Evolutionary conservation across 2,329 filamentous ascomycete genomes (phyloP).

Genomic region (Penicillium polonicum): DNA sequence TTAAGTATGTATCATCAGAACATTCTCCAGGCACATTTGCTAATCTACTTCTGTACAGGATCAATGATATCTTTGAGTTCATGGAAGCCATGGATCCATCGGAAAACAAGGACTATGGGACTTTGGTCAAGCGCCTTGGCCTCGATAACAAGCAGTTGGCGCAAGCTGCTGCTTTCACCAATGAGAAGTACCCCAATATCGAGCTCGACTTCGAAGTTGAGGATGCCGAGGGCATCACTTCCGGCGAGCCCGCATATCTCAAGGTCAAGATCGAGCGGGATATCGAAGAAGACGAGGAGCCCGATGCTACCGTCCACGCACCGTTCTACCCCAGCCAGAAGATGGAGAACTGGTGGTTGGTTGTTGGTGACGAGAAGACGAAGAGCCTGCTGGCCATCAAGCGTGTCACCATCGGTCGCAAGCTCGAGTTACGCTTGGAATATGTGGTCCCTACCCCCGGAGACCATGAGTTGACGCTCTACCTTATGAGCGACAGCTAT

Average conservation of each 20-base stretch:
- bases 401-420: constrained; percentile 79
- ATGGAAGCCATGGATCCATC: constrained; percentile 98
- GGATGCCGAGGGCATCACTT: constrained; percentile 74
- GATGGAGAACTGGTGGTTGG: constrained; percentile 98
- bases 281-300: constrained; percentile 68
- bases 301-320: constrained; percentile 83
- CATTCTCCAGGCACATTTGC: constrained; percentile 25
- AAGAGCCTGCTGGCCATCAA: constrained; percentile 91
- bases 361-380: constrained; percentile 87
- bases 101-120: constrained; percentile 78
- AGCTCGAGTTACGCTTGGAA: constrained; percentile 77
- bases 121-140: constrained; percentile 73
- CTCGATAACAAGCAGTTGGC: constrained; percentile 78
- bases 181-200: constrained; percentile 92
- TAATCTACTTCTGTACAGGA: constrained; percentile 48
- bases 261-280: constrained; percentile 83
- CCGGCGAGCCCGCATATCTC: constrained; percentile 78
- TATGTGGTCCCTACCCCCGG: constrained; percentile 85
- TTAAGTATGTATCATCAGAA: constrained; percentile 58
- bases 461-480: constrained; percentile 83
- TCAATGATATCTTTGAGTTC: constrained; percentile 95
- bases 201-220: constrained; percentile 86
- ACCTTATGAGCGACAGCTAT: constrained; percentile 96
- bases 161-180: constrained; percentile 92
- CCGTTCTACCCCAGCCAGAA: constrained; percentile 92